A percentile compares a stretch with the other conserved stretches of the same genome.
phyloP scores from a whole-genome alignment of 2,329 filamentous ascomycete genomes.

The Blumeria hordei region DNA sequence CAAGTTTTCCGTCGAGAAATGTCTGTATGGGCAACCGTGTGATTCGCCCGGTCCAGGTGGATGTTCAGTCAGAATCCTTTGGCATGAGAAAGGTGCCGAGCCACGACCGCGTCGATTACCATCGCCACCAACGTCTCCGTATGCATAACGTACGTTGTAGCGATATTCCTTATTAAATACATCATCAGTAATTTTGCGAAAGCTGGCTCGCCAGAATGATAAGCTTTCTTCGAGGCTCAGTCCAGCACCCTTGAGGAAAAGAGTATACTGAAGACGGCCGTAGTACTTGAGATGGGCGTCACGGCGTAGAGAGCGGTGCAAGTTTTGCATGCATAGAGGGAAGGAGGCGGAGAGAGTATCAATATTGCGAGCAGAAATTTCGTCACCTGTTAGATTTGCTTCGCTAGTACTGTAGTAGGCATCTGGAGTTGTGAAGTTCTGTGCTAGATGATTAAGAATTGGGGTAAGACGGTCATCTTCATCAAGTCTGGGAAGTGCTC shows the following conservation, averaged over 20 bases:
- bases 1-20: conserved; percentile 76
- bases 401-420: conserved; percentile 48
- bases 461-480: conserved; percentile 79
- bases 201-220: conserved; percentile 70
- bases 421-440: conserved; percentile 86
- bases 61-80: conserved; percentile 81
- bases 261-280: conserved; percentile 76
- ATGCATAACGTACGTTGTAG: conserved; percentile 55
- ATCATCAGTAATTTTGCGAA: conserved; percentile 75
- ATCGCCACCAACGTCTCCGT: conserved; percentile 29
- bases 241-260: conserved; percentile 92
- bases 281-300: conserved; percentile 85
- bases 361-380: conserved; percentile 56
- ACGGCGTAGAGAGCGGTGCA: conserved; percentile 66
- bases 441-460: conserved; percentile 62
- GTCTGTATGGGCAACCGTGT: conserved; percentile 90
- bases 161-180: conserved; percentile 93
- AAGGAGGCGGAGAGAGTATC: conserved; percentile 62
- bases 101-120: conserved; percentile 65
- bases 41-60: conserved; percentile 67
- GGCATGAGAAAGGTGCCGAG: conserved; percentile 80
- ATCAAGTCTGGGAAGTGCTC: conserved; percentile 72
- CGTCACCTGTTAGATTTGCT: conserved; percentile 39
- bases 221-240: conserved; percentile 79
- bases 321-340: conserved; percentile 79